Base-by-base conservation (phyloP, 108 stramenopile species). In the Pseudonitzschia multiseries region DNA sequence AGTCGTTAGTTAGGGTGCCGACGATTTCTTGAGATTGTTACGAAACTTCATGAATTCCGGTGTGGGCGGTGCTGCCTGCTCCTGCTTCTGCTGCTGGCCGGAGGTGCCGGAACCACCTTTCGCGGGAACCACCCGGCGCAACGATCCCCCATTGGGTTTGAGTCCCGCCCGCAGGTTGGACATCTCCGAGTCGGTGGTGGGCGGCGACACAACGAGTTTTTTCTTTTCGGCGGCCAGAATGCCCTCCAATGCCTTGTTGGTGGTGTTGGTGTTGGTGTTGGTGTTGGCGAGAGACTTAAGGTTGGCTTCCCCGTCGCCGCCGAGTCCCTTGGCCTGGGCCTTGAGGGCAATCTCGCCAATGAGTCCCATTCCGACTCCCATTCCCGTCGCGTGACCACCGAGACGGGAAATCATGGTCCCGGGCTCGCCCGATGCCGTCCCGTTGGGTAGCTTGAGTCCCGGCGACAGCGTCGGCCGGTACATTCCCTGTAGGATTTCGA, bases 401-500 rank as follows among this genome's bases (percentile, higher is more conserved):
- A 62, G 36, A 29, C 28, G 15, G n/a, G 50, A 53, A 13, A 56
- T 8, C 41, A 29, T 56, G 36, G 62, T 26, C 22, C 63, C 62
- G 54, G 62, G 27, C 63, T 66, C 20, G 48, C 22, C 32, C 15
- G 52, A 36, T 44, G 59, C 43, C 61, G 26, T 51, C 4, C 41
- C 0, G 50, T 52, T 69, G 65, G 36, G 36, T 4, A 51, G 36
- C 33, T 36, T 36, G 40, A 69, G 71, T 6, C 69, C 71, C 43
- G 76, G 57, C 24, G 53, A 68, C 41, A 69, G 68, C 31, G 27
- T 31, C 22, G 83, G 79, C 52, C 67, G 78, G 36, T 94, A 86
- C 42, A 95, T 84, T 27, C 65, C 75, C 21, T 91, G 85, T 18
- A 97, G 79, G 36, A 99, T 78, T 50, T 96, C 93, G 42, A 85